Evolutionary conservation across 2,329 filamentous ascomycete species (phyloP), one percentile per base, ranked within the genome.

Genomic region (Alternaria burnsii): DNA sequence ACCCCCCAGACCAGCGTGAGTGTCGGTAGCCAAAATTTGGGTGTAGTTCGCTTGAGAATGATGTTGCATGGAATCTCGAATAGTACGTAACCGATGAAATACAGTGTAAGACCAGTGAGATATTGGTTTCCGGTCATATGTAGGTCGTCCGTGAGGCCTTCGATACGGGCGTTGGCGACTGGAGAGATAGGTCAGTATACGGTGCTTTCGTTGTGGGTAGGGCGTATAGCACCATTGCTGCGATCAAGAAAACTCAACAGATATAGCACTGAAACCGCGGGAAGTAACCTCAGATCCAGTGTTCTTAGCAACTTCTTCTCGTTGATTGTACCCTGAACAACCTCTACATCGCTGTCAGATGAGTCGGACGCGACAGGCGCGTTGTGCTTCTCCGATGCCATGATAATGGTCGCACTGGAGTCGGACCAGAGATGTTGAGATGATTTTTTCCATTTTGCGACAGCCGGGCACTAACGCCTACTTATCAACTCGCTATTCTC

Each of bases 41-140:
- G 87, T 0, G 85, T 88, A 0, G 87, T 89, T 0, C 83, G 79
- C 67, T 89, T 89, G 3, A 68, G 51, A 10, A 88, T 78, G 62
- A 89, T 86, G 65, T 89, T 89, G 68, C 86, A 88, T 0, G 87
- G 87, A 6, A 89, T 82, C 65, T 84, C 82, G 58, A 84, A 80
- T 3, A 82, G 62, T 9, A 83, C 80, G 59, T 84, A 84, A 5
- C 80, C 80, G 57, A 83, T 78, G 69, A 91, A 91, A 73, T 90
- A 91, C 0, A 91, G 73, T 0, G 88, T 91, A 41, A 91, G 71
- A 1, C 87, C 87, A 0, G 86, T 88, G 1, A 91, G 80, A 58
- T 91, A 91, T 66, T 90, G 82, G 57, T 78, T 76, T 0, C 76
- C 76, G 1, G 76, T 78, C 72, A 80, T 76, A 0, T 64, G 20